Percentiles rank a stretch among this genome's conserved stretches.
Conservation (phyloP, 2,329 filamentous ascomycete genomes). For the Aspergillus texensis region DNA sequence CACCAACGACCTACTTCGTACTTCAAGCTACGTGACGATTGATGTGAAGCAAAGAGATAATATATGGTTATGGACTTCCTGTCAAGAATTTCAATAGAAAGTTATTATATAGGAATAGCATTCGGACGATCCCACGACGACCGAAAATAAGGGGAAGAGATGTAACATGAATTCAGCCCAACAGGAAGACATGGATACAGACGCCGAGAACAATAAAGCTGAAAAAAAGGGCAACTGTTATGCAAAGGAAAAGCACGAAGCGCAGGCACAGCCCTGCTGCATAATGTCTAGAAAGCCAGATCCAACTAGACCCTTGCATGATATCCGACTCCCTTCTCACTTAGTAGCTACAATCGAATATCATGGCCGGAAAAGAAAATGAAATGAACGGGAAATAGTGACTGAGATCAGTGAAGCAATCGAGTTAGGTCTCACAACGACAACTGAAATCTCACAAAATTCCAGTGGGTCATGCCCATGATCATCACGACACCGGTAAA, state of each 20-base stretch:
- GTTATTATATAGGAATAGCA: conserved; percentile 41
- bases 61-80: background rate
- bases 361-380: conserved; percentile 13
- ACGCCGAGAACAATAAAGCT: conserved; percentile 36
- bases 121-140: conserved; percentile 30
- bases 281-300: conserved; percentile 35
- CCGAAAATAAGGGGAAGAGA: conserved; percentile 18
- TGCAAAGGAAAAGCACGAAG: conserved; percentile 24
- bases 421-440: conserved; percentile 2
- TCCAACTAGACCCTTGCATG: conserved; percentile 28
- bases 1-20: background rate
- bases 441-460: conserved; percentile 2
- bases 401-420: conserved; percentile 8
- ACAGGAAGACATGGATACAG: conserved; percentile 31
- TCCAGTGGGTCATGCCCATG: conserved; percentile 7
- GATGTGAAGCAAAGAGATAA: conserved; percentile 8
- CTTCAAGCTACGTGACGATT: background rate
- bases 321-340: conserved; percentile 11
- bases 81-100: conserved; percentile 17
- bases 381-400: conserved; percentile 12
- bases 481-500: conserved; percentile 18
- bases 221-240: conserved; percentile 29
- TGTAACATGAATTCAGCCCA: conserved; percentile 32
- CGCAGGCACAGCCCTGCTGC: conserved; percentile 30
- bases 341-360: conserved; percentile 3